Evolutionary conservation across 1,284 basidiomycete genomes (phyloP), one percentile per base, ranked within the genome.

Genomic region (Ganoderma lucidum): DNA sequence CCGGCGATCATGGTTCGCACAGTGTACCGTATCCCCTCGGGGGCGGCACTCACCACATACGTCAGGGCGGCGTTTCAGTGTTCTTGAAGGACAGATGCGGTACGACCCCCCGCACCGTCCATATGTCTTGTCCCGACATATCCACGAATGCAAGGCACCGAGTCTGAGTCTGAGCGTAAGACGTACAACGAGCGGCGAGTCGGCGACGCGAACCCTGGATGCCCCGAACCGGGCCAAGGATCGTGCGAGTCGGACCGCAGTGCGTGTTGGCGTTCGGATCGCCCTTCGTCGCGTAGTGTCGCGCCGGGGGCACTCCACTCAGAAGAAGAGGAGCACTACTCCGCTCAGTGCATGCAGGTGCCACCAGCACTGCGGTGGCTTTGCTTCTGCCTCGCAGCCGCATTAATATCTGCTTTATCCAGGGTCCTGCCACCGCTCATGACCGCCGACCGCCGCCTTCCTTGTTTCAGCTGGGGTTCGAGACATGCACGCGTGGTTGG

Each of bases 11-110:
- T 59, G 35, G 62, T 45, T 44, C 66, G 62, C 62, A 63, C 62
- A 67, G 51, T 48, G 62, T 55, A 30, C 62, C 59, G 44, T 63
- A 67, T 67, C 55, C 56, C 66, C 66, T 67, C 66, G 66, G 62
- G 48, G 35, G 42, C 30, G 35, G 10, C 32, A 51, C 53, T 44
- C 41, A 53, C 48, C 23, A 53, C 48, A 61, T 61, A 61, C 41
- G 59, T 41, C 55, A 42, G 28, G 51, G 41, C 61, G 66, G 66
- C 48, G 60, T 62, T 62, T 30, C n/a, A n/a, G 19, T 59, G 56
- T 39, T 61, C 59, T 41, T 61, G 41, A 42, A 41, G 59, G 41
- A 61, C 59, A 39, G 23, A 42, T 28, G 59, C 59, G 8, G 37
- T 39, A 59, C 56, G 19, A 39, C 17, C 56, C 2, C 32, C 56